Evolutionary conservation across 768 basidiomycete species (phyloP), one percentile per base, ranked within the genome.

Genomic region (Tephrocybe sp.): DNA sequence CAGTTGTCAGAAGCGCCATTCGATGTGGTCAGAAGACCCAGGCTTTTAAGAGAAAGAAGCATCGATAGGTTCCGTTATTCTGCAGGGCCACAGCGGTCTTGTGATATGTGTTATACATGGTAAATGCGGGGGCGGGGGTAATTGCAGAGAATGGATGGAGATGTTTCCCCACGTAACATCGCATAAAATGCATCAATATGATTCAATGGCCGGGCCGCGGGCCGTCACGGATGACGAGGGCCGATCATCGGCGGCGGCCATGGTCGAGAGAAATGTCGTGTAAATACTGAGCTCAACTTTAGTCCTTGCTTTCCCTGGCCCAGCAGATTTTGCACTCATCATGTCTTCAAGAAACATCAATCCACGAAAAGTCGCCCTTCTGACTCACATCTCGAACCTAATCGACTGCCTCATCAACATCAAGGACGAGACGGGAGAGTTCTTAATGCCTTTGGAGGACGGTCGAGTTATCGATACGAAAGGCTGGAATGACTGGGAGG

Each of bases 401-500:
- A 70, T 75, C 49, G 45, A 72, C 39, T 74, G 71, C 44, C 63
- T 76, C 11, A 75, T 80, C 48, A 75, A 77, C 48, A 78, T 81
- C 62, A 69, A 75, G 50, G 80, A 80, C 60, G 69, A 71, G 53
- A 73, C 70, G 0, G 78, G 79, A 30, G 71, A 78, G 58, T 80
- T 76, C 61, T 59, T 82, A 16, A 57, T 78, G 60, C 64, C 68
- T 11, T 61, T 78, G n/a, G 63, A 64, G 12, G 76, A 80, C 60
- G 78, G 78, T 4, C 69, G 76, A 22, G 60, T 75, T 31, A 77
- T 81, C 34, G 78, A 82, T 53, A 81, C 79, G 1, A 82, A 82
- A 53, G 75, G 76, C 6, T 81, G 78, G 78, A 69, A 77, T 47
- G 77, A 78, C 46, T 82, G 79, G 78, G 77, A 80, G 61, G 71